Evolutionary conservation across 2,329 filamentous ascomycete genomes (phyloP).

Genomic region (Penicillium glabrum): DNA sequence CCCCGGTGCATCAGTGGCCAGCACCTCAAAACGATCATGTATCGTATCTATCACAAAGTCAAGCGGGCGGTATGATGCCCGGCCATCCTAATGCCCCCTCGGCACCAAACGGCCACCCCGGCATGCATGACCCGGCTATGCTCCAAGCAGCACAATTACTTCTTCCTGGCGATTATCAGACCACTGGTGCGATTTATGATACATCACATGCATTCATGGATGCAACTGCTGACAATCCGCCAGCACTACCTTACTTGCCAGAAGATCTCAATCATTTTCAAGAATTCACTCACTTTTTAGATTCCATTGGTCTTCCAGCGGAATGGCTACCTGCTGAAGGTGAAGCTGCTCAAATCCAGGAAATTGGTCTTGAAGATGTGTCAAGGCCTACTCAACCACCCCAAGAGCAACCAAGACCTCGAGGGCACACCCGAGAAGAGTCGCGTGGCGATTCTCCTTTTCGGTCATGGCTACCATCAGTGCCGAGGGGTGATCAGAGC

Average conservation of each 20-base stretch:
- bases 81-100: slow-evolving; percentile 10
- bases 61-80: slow-evolving; percentile 18
- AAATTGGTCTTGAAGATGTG: slow-evolving; percentile 21
- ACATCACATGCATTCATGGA: neutral
- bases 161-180: slow-evolving; percentile 30
- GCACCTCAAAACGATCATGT: slow-evolving; percentile 20
- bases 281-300: slow-evolving; percentile 37
- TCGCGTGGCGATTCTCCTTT: slow-evolving; percentile 34
- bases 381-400: slow-evolving; percentile 18
- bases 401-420: slow-evolving; percentile 22
- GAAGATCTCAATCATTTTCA: slow-evolving; percentile 37
- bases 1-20: slow-evolving; percentile 29
- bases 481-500: slow-evolving; percentile 33
- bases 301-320: slow-evolving; percentile 34
- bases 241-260: slow-evolving; percentile 32
- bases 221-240: slow-evolving; percentile 4
- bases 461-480: slow-evolving; percentile 34
- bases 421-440: slow-evolving; percentile 19
- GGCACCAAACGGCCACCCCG: slow-evolving; percentile 18
- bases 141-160: slow-evolving; percentile 41
- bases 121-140: slow-evolving; percentile 34
- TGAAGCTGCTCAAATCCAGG: slow-evolving; percentile 27
- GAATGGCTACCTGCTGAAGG: slow-evolving; percentile 33
- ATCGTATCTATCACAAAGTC: slow-evolving; percentile 27
- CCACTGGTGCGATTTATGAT: slow-evolving; percentile 15